These are phyloP conservation scores for Spirogloea muscicola DNA, from an alignment of 139 green algal genomes.

Conservation along the genomic window DNA sequence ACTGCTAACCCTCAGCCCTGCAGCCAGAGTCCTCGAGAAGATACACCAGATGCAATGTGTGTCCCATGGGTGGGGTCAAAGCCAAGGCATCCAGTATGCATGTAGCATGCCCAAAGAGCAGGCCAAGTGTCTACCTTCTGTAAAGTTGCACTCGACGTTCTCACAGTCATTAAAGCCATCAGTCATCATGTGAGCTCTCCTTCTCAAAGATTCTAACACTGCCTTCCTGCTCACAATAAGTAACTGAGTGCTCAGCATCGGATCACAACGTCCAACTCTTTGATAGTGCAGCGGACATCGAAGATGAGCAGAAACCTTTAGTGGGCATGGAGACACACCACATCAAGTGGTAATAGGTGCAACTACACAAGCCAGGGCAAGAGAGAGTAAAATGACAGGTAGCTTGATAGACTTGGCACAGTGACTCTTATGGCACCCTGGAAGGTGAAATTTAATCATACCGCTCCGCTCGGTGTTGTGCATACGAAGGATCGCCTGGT, in stretches of 20 bases:
- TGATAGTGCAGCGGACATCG: not conserved
- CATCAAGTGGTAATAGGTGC: too few species aligned
- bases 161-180: slow-evolving; percentile 75
- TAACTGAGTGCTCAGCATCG: not conserved
- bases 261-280: not conserved
- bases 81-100: too few species aligned
- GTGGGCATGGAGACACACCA: too few species aligned
- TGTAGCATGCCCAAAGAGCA: too few species aligned
- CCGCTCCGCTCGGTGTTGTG: slow-evolving; percentile 60
- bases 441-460: slow-evolving; percentile 19
- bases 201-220: slow-evolving; percentile 71
- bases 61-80: too few species aligned
- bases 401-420: not conserved
- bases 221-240: too few species aligned
- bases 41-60: too few species aligned
- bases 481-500: slow-evolving; percentile 73
- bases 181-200: slow-evolving; percentile 71
- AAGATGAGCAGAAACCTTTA: not conserved
- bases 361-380: too few species aligned
- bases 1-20: too few species aligned
- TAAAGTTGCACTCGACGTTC: slow-evolving; percentile 85
- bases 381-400: not conserved
- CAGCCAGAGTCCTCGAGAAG: too few species aligned
- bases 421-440: not conserved
- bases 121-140: too few species aligned